Evolutionary conservation across 2,329 filamentous ascomycete genomes (phyloP), one percentile per base, ranked within the genome.

Genomic region (Pseudocercospora ulei): DNA sequence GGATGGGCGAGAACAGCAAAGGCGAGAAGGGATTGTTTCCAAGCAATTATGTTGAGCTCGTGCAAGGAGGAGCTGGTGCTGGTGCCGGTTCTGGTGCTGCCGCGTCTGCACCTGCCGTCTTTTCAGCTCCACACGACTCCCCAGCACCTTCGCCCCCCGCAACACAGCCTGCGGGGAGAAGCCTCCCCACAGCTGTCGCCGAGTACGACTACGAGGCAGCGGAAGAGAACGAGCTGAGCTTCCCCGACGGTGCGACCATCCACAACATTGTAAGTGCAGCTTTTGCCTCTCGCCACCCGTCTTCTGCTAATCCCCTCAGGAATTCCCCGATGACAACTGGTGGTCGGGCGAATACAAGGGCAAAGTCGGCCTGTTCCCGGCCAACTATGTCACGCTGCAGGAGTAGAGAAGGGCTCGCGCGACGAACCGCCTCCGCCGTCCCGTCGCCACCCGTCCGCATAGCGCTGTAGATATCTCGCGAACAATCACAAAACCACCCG

Each of bases 281-380:
- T 8, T 8, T 26, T 5, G 11, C n/a, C 13, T 13, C 23, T 33
- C 11, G 22, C n/a, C 1, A 3, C 0, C n/a, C 16, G 11, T 26
- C 19, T 5, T 4, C 16, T 43, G 30, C 61, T 65, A 53, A 58
- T 7, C 14, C 39, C 27, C 30, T 26, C 52, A 82, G 78, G 84
- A 95, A 67, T 96, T 96, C 64, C 90, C 90, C 2, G 90, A 96
- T 55, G 88, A 96, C 50, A 90, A 98, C 59, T 98, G 90, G 90
- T 98, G 90, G 90, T 82, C 88, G 54, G 90, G 90, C 42, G 77
- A 82, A 55, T 92, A 81, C 62, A 71, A 78, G 16, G 86, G 86
- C 35, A 73, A 79, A 41, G 73, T 74, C 18, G 90, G 90, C 46
- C 71, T 98, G 29, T 98, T 98, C 75, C 66, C 66, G 14, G 64